phyloP scores from a whole-genome alignment of 2,329 filamentous ascomycete genomes.

The Neonectria faginata region DNA sequence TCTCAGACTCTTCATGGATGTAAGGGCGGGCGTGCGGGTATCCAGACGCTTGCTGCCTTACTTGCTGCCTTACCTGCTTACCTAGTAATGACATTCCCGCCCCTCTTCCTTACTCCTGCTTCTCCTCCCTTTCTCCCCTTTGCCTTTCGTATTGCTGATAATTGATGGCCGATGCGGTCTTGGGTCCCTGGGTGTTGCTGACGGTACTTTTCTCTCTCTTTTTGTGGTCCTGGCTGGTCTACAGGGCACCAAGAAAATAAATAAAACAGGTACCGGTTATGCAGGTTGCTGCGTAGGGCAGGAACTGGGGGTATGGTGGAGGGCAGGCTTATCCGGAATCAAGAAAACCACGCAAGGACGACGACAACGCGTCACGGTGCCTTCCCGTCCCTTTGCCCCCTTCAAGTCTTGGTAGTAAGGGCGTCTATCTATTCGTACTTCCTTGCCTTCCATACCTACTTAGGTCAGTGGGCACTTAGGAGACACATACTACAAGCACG shows the following conservation, averaged over 20 bases:
- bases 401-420: background rate
- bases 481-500: background rate
- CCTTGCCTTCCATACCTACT: background rate
- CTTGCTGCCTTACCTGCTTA: too few species aligned
- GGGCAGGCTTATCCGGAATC: background rate
- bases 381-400: background rate
- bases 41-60: background rate
- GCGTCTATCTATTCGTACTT: background rate
- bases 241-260: background rate
- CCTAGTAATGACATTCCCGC: conserved; percentile 15
- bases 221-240: background rate
- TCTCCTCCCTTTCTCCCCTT: conserved; percentile 4
- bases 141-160: conserved; percentile 13
- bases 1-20: background rate
- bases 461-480: background rate
- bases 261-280: conserved; percentile 10
- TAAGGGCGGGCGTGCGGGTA: conserved; percentile 8
- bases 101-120: conserved; percentile 8
- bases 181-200: conserved; percentile 9
- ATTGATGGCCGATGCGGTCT: conserved; percentile 10
- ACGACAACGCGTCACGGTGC: conserved; percentile 1
- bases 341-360: background rate
- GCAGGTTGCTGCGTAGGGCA: conserved; percentile 13
- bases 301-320: conserved; percentile 2
- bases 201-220: conserved; percentile 9